Evolutionary conservation across 1,284 basidiomycete genomes (phyloP).

Genomic region (Pseudozyma hubeiensis): DNA sequence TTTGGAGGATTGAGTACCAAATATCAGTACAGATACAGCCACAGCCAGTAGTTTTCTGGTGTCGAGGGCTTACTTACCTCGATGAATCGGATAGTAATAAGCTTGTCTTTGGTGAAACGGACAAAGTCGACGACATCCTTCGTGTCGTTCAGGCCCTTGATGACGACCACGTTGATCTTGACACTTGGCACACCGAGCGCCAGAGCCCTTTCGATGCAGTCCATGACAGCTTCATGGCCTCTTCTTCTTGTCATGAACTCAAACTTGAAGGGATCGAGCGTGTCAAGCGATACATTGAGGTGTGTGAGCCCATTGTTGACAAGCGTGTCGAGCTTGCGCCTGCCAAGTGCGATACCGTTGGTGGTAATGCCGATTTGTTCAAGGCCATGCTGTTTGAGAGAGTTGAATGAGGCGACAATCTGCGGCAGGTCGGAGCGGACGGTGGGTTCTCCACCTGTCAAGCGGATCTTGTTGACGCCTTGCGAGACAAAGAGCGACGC

Average conservation of each 20-base stretch:
- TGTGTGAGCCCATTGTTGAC: conserved; percentile 82
- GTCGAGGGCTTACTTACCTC: conserved; percentile 70
- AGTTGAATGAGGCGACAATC: conserved; percentile 72
- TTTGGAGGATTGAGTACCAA: no score
- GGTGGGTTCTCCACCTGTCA: conserved; percentile 90
- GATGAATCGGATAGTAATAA: conserved; percentile 83
- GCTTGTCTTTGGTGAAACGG: conserved; percentile 76
- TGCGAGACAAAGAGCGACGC: conserved; percentile 79
- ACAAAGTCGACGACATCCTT: conserved; percentile 81
- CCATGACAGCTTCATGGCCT: conserved; percentile 80
- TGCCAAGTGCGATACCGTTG: conserved; percentile 81
- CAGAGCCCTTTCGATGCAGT: conserved; percentile 77
- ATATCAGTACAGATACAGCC: no score
- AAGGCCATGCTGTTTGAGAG: conserved; percentile 73
- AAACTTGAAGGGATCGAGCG: conserved; percentile 86
- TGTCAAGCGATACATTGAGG: conserved; percentile 80
- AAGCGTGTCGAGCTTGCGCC: conserved; percentile 76
- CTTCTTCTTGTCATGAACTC: conserved; percentile 80
- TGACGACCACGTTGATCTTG: conserved; percentile 85
- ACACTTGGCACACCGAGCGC: conserved; percentile 72
- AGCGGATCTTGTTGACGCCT: conserved; percentile 85
- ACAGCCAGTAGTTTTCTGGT: background rate
- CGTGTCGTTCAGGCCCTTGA: conserved; percentile 81
- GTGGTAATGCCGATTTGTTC: conserved; percentile 85
- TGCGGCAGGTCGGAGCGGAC: conserved; percentile 81